A percentile compares a stretch with the other conserved stretches of the same genome.
phyloP scores from a whole-genome alignment of 805 yeast species.

The Zygoascus tannicola region DNA sequence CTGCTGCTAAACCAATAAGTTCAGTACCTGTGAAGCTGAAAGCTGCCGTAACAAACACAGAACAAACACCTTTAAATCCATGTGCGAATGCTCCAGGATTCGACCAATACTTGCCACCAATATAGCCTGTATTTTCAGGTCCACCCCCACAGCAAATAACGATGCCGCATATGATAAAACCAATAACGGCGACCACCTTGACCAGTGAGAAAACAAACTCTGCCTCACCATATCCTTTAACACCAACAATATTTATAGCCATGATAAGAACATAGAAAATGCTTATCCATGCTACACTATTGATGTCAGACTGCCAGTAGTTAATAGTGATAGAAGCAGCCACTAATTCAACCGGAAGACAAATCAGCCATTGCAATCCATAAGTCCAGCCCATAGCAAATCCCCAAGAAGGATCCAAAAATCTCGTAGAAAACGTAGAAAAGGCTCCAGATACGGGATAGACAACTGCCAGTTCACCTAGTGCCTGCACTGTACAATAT shows the following conservation, averaged over 20 bases:
- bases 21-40: constrained; percentile 72
- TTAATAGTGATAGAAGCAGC: constrained; percentile 48
- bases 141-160: constrained; percentile 45
- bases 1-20: constrained; percentile 65
- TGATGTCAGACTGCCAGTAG: constrained; percentile 41
- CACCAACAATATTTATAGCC: constrained; percentile 45
- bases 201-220: constrained; percentile 52
- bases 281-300: constrained; percentile 50
- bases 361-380: constrained; percentile 48
- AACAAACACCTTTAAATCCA: constrained; percentile 61
- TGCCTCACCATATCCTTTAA: constrained; percentile 56
- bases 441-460: constrained; percentile 50
- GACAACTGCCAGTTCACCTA: constrained; percentile 60
- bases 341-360: constrained; percentile 53
- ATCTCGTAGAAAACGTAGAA: constrained; percentile 45
- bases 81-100: constrained; percentile 55
- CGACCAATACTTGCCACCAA: constrained; percentile 52
- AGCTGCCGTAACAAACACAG: constrained; percentile 70
- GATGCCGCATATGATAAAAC: constrained; percentile 52
- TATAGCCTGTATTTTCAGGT: constrained; percentile 43
- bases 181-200: constrained; percentile 49
- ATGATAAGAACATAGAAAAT: constrained; percentile 45
- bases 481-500: constrained; percentile 48
- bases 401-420: constrained; percentile 53
- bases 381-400: constrained; percentile 65